These are phyloP conservation scores for Vicia sativa DNA, from an alignment of 306 rosid species.

Conservation along the genomic window DNA sequence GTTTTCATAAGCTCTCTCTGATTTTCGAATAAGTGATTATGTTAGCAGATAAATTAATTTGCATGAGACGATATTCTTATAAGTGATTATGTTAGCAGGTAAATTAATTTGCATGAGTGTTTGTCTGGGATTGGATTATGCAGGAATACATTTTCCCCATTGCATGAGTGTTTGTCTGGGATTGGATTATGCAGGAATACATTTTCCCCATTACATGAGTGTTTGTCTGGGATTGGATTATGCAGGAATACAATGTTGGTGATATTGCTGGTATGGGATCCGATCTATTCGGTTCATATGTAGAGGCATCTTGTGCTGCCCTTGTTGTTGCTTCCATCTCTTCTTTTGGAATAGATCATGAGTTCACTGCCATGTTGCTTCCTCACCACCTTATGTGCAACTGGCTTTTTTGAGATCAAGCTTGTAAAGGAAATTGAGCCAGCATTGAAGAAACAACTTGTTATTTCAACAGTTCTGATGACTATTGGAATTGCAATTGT, in stretches of 20 bases:
- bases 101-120: too few species aligned
- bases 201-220: too few species aligned
- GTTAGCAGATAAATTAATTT: too few species aligned
- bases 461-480: conserved; percentile 84
- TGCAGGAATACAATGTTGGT: conserved; percentile 98
- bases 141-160: too few species aligned
- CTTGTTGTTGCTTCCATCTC: conserved; percentile 98
- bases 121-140: too few species aligned
- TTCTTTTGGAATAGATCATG: conserved; percentile 89
- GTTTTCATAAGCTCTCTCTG: too few species aligned
- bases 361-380: conserved; percentile 81
- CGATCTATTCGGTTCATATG: conserved; percentile 95
- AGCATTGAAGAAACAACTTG: conserved; percentile 84
- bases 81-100: too few species aligned
- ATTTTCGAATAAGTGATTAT: too few species aligned
- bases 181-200: too few species aligned
- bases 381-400: conserved; percentile 89
- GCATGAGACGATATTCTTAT: too few species aligned
- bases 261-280: conserved; percentile 99
- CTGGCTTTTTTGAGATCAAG: conserved; percentile 96
- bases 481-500: conserved; percentile 74
- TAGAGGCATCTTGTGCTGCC: conserved; percentile 99
- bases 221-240: too few species aligned
- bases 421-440: conserved; percentile 94
- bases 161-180: too few species aligned